These are phyloP conservation scores for Gracilaria domingensis DNA, from an alignment of 23 red algal species.

Conservation along the genomic window DNA sequence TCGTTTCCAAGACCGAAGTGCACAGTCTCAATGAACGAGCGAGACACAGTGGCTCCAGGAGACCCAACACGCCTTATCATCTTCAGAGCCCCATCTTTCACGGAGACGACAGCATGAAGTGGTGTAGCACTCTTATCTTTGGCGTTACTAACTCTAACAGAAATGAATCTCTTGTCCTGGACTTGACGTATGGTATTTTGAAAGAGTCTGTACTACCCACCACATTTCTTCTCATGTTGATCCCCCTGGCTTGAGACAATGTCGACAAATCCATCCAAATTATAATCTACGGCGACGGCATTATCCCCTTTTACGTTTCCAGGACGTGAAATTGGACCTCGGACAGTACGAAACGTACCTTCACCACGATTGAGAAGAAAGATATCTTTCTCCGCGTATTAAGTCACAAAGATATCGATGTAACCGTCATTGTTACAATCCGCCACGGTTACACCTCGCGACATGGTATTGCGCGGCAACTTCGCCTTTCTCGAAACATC, in stretches of 20 bases:
- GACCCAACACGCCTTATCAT: too few relatives aligned
- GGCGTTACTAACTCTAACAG: too few relatives aligned
- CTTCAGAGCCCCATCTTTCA: too few relatives aligned
- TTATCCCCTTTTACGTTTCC: constrained; percentile 12
- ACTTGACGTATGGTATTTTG: constrained; percentile 9
- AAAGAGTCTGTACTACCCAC: constrained; percentile 27
- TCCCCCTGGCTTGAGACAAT: constrained; percentile 42
- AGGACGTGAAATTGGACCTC: too few relatives aligned
- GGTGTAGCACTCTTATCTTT: too few relatives aligned
- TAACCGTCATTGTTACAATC: constrained; percentile 82
- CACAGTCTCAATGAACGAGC: too few relatives aligned
- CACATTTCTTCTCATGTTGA: not conserved
- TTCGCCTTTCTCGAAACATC: constrained; percentile 23
- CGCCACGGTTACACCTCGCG: constrained; percentile 47
- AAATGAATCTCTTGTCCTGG: not conserved
- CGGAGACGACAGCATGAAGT: too few relatives aligned
- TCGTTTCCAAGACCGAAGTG: too few relatives aligned
- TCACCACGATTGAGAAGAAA: constrained; percentile 67
- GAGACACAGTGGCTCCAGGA: too few relatives aligned
- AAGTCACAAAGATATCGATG: constrained; percentile 55
- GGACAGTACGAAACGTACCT: too few relatives aligned
- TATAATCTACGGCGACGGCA: constrained; percentile 51
- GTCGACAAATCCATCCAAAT: constrained; percentile 39
- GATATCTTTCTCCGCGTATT: constrained; percentile 42
- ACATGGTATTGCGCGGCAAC: not conserved